Evolutionary conservation across 345 rosid species (phyloP), one percentile per base, ranked within the genome.

Genomic region (Hypericum androsaemum): DNA sequence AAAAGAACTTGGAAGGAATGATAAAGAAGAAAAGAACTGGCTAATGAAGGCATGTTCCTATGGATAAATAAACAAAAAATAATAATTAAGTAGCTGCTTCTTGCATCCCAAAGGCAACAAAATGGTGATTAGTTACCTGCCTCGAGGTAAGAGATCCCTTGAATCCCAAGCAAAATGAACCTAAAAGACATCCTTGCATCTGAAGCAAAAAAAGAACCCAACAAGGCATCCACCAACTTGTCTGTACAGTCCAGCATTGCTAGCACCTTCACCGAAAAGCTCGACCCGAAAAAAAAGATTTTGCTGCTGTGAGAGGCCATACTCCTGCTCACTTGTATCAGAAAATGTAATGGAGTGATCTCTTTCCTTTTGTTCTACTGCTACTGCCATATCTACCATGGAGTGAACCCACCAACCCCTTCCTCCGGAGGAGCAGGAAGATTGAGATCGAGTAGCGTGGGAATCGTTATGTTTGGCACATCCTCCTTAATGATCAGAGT

Each of bases 391-490:
- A 49, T 68, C 32, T 75, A 75, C 74, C 70, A 74, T 28, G 61
- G 54, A 37, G 66, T 15, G 41, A 69, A 64, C 57, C 76, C 77
- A 56, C 53, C 49, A 50, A 69, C 58, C 12, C 70, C 83, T 64
- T 81, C 78, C 43, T 73, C 95, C 46, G 66, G 46, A 9, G 94
- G 75, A 60, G 94, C 89, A 7, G 98, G 98, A 58, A 87, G 92
- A 52, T 90, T 90, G 43, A 90, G 96, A 77, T 87, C 98, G 7
- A 90, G 77, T 47, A 80, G 69, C 3, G 66, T 68, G 45, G 75
- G 73, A 71, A 78, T 43, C 0, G 63, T 22, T 28, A 67, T 67
- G 12, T 75, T 71, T 48, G 74, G 51, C 37, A 68, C 70, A 22
- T 80, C 71, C 15, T 74, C 78, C 63, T 67, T 70, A 35, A 81